Conservation (phyloP, 495 filamentous ascomycete species). For the Aspergillus mulundensis region DNA sequence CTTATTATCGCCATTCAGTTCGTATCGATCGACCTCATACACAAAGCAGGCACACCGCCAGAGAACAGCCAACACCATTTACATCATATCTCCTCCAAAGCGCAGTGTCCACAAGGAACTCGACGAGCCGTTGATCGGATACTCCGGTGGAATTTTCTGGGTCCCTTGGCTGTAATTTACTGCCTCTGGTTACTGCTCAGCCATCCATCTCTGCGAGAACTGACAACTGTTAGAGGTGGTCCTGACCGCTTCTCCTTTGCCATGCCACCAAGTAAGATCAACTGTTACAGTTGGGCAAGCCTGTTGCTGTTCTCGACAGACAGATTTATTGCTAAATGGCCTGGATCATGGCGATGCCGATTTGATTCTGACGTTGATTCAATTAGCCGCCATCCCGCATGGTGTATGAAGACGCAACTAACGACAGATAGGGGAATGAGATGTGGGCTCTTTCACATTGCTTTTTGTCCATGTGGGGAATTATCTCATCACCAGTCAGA, state of each 20-base stretch:
- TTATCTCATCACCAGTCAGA: neutral
- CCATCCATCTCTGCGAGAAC: conserved; percentile 6
- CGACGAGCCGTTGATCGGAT: conserved; percentile 2
- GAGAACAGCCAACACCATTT: conserved; percentile 1
- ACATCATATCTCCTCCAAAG: conserved; percentile 1
- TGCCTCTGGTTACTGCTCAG: conserved; percentile 6
- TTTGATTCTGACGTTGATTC: neutral
- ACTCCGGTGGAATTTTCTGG: conserved; percentile 3
- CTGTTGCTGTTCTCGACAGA: conserved; percentile 10
- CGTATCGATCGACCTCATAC: conserved; percentile 1
- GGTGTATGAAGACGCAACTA: neutral
- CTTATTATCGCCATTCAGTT: neutral
- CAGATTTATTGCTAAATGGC: conserved; percentile 6
- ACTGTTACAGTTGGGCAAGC: conserved; percentile 10
- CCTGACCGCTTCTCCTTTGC: conserved; percentile 22
- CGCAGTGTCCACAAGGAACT: neutral
- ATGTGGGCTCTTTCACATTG: neutral
- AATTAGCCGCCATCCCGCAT: neutral
- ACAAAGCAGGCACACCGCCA: conserved; percentile 10
- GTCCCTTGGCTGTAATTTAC: neutral
- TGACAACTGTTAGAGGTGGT: conserved; percentile 9
- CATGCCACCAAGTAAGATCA: conserved; percentile 7
- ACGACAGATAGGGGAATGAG: neutral
- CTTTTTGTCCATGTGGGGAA: conserved; percentile 11
- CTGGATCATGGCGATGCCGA: neutral